These are phyloP conservation scores for Paraconiothyrium sp. DNA, from an alignment of 2,329 filamentous ascomycete genomes.

Conservation along the genomic window DNA sequence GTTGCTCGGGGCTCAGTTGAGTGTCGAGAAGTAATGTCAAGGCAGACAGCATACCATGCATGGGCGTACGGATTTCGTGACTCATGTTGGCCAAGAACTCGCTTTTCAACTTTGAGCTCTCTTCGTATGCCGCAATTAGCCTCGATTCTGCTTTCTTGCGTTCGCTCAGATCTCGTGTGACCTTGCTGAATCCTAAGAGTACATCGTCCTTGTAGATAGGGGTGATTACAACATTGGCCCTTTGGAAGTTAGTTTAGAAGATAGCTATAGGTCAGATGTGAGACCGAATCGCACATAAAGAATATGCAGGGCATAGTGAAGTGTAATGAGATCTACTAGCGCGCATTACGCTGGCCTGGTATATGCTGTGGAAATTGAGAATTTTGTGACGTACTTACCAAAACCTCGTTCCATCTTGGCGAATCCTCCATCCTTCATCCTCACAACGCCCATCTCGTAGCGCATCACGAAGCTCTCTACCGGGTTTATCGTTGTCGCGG, in stretches of 20 bases:
- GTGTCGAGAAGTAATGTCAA: conserved; percentile 62
- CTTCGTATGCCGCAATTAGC: conserved; percentile 67
- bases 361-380: not conserved
- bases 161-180: conserved; percentile 67
- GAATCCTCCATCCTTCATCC: conserved; percentile 69
- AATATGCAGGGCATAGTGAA: not conserved
- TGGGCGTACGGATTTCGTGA: conserved; percentile 71
- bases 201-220: conserved; percentile 62
- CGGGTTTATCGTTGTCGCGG: conserved; percentile 59
- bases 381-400: conserved; percentile 43
- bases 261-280: not conserved
- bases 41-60: conserved; percentile 57
- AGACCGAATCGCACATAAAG: not conserved
- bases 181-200: conserved; percentile 67
- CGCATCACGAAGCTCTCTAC: conserved; percentile 61
- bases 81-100: conserved; percentile 72
- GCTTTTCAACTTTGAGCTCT: conserved; percentile 69
- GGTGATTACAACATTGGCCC: conserved; percentile 67
- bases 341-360: not conserved
- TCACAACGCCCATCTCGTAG: conserved; percentile 65
- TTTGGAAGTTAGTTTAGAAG: not conserved
- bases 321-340: not conserved
- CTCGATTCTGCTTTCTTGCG: conserved; percentile 64
- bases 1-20: conserved; percentile 62
- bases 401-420: conserved; percentile 66